Base-by-base conservation (phyloP, 78 protist genomes). In the Polysphondylium violaceum region DNA sequence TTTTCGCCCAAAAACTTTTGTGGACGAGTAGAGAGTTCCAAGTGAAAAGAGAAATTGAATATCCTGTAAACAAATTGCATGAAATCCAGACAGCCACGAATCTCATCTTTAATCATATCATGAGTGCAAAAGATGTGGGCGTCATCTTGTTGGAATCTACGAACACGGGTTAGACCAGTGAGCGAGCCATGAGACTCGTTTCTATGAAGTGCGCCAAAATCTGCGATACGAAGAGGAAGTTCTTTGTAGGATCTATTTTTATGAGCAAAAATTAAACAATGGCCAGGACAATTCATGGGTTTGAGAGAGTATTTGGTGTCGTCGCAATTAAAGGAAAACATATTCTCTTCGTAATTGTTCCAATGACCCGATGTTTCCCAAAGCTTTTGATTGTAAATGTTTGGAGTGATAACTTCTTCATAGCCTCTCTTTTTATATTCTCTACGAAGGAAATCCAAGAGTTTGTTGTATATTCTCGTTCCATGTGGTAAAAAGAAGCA, bases 241-340 rank as follows among this genome's bases (percentile, higher is more conserved):
- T 99, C 99, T 21, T 92, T 55, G 88, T 96, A 96, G 12, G 99
- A 95, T 50, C 99, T 97, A 29, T 19, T 4, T 53, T 93, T 76
- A 59, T 68, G 58, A 41, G 9, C 72, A 94, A 97, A 99, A 96
- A 98, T 95, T 75, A 98, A 68, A 85, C 99, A 98, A 90, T 99
- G 99, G 14, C 96, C 97, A 0, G 99, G 99, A 98, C 99, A 99
- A 95, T 99, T 99, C 99, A 99, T 99, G 55, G 99, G 99, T 96
- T 98, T 99, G 56, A 99, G 79, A 27, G 97, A 97, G 75, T 87
- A 92, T 60, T 31, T 47, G 29, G 72, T 76, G 38, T 95, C 41
- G 76, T 97, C 99, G 55, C 90, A 83, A 44, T 88, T 90, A 25
- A 98, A 81, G 33, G 38, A 14, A 76, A 97, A 99, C 98, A 98